Percentiles rank a stretch among this genome's conserved stretches.
Evolutionary conservation across 225 moss, liverwort and hornwort species (phyloP).

Genomic region (Thuidium tamariscinum): DNA sequence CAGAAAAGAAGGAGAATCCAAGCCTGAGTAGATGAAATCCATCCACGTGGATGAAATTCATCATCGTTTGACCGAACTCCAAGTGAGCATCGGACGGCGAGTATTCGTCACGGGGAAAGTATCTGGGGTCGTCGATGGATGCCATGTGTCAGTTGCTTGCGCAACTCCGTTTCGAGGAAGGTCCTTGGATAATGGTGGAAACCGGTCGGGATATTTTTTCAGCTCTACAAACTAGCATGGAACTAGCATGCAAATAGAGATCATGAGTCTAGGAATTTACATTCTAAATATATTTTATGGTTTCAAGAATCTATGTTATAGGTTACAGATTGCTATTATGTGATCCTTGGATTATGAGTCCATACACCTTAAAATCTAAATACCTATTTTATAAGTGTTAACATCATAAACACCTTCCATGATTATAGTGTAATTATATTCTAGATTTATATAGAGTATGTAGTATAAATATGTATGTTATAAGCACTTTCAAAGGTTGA

Average conservation of each 20-base stretch:
- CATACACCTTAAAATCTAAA: accelerated
- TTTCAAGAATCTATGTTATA: too few species aligned
- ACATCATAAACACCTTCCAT: too few species aligned
- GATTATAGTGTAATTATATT: too few species aligned
- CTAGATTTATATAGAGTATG: too few species aligned
- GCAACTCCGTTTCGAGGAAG: background rate
- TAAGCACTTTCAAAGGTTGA: too few species aligned
- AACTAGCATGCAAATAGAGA: too few species aligned
- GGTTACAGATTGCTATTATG: too few species aligned
- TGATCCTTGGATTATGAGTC: too few species aligned
- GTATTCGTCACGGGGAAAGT: background rate
- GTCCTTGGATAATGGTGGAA: background rate
- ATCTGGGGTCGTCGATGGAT: background rate
- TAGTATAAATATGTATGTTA: too few species aligned
- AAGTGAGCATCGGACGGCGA: background rate
- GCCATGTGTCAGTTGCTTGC: background rate
- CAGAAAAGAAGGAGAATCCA: background rate
- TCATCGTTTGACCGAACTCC: background rate
- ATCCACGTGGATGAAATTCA: background rate
- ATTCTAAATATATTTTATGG: too few species aligned
- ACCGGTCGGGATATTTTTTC: background rate
- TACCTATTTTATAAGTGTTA: too few species aligned
- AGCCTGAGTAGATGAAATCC: background rate
- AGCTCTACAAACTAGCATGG: background rate
- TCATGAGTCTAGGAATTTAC: too few species aligned